phyloP scores from a whole-genome alignment of 306 rosid species.

The Pyrus communis region DNA sequence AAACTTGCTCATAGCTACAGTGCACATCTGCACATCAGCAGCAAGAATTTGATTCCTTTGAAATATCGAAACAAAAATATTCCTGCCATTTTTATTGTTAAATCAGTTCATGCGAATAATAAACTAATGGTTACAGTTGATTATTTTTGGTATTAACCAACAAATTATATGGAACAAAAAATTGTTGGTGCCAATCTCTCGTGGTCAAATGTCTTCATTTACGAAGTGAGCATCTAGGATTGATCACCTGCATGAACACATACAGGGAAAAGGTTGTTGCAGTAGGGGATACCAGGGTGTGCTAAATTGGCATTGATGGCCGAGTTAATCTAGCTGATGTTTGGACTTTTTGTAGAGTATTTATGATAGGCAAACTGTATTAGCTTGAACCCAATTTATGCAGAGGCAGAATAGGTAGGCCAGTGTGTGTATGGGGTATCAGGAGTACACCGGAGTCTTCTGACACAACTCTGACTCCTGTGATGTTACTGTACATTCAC shows the following conservation, averaged over 20 bases:
- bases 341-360: neutral
- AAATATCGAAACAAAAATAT: neutral
- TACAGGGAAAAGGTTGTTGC: neutral
- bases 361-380: neutral
- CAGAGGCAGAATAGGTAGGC: neutral
- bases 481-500: neutral
- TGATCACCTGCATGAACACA: neutral
- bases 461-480: neutral
- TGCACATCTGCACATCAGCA: neutral
- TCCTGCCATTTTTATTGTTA: neutral
- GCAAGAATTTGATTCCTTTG: no score
- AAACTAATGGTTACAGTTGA: neutral
- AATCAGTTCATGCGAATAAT: neutral
- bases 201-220: neutral
- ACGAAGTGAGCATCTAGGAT: neutral
- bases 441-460: neutral
- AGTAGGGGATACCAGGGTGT: neutral
- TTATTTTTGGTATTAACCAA: neutral
- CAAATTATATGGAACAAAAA: neutral
- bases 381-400: neutral
- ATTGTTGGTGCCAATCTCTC: neutral
- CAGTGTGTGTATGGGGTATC: neutral
- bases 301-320: neutral
- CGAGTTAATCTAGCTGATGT: neutral
- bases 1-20: neutral